Base-by-base conservation (phyloP, 495 filamentous ascomycete species). In the Penicillium ochrochloron region DNA sequence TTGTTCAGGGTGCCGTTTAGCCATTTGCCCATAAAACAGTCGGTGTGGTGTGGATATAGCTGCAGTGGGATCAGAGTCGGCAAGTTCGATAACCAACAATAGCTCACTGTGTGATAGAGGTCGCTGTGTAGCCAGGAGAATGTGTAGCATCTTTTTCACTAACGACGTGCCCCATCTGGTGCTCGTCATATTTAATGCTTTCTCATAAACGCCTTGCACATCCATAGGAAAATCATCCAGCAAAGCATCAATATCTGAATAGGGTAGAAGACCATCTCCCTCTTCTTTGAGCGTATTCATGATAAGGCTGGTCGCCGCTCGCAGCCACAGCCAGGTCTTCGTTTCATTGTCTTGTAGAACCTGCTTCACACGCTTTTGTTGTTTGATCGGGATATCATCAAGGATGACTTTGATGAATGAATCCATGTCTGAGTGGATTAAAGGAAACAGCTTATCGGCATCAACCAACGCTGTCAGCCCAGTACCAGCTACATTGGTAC, bases 281-380 rank as follows among this genome's bases (percentile, higher is more conserved):
- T 48, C 42, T 23, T 19, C 42, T 23, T 23, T 48, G 42, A 48
- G 19, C 7, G 42, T 10, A 10, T 48, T 48, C 6, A 48, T 19
- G 23, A 48, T 48, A 19, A 48, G 42, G 42, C 42, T 48, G 2
- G 19, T 48, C n/a, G 6, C 42, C 11, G 21, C 42, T 3, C 19
- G 42, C 42, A 48, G 42, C 42, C 42, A 48, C n/a, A 23, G n/a
- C 42, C 42, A 48, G n/a, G n/a, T 48, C 42, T 48, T 48, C 5
- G 8, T 21, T 48, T 10, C 19, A 48, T 48, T 48, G n/a, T 19
- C 19, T 11, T 11, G n/a, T 48, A 48, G 42, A 23, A 48, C 23
- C 6, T 48, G 19, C 11, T 23, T 3, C 7, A 23, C 42, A 19
- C n/a, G n/a, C 19, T 23, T 3, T 15, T 10, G 42, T 8, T 48